phyloP scores from a whole-genome alignment of 2,329 filamentous ascomycete species.

The Xenosphaeropsis pyriputrescens region DNA sequence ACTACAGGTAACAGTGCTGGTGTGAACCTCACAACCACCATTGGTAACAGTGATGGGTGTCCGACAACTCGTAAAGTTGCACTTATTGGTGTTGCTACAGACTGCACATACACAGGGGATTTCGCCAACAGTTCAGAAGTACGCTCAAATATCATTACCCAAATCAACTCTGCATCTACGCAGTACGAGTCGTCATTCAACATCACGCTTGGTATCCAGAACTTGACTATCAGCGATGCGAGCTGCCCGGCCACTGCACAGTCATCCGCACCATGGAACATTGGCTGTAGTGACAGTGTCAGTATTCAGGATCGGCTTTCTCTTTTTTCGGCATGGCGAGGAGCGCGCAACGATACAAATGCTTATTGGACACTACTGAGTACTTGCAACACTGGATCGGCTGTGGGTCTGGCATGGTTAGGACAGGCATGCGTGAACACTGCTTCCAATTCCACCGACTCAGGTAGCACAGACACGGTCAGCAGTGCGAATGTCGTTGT shows the following conservation, averaged over 20 bases:
- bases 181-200: constrained; percentile 89
- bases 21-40: constrained; percentile 62
- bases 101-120: constrained; percentile 70
- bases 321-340: constrained; percentile 80
- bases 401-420: constrained; percentile 87
- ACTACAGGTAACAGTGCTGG: constrained; percentile 63
- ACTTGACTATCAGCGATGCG: constrained; percentile 62
- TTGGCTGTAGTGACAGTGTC: constrained; percentile 47
- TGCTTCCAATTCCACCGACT: constrained; percentile 35
- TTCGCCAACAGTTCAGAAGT: constrained; percentile 55
- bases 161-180: constrained; percentile 76
- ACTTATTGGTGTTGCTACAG: constrained; percentile 79
- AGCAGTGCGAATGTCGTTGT: constrained; percentile 84
- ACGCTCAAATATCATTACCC: constrained; percentile 60
- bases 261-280: constrained; percentile 67
- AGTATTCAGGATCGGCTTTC: constrained; percentile 69
- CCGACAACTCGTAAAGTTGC: constrained; percentile 84
- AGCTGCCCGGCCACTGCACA: constrained; percentile 60
- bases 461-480: constrained; percentile 49
- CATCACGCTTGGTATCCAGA: constrained; percentile 80
- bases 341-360: constrained; percentile 60
- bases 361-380: constrained; percentile 83
- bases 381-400: constrained; percentile 59
- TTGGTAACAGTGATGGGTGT: constrained; percentile 74
- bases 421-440: constrained; percentile 65